Conservation (phyloP, 2,329 filamentous ascomycete genomes). For the Penicillium sp. region DNA sequence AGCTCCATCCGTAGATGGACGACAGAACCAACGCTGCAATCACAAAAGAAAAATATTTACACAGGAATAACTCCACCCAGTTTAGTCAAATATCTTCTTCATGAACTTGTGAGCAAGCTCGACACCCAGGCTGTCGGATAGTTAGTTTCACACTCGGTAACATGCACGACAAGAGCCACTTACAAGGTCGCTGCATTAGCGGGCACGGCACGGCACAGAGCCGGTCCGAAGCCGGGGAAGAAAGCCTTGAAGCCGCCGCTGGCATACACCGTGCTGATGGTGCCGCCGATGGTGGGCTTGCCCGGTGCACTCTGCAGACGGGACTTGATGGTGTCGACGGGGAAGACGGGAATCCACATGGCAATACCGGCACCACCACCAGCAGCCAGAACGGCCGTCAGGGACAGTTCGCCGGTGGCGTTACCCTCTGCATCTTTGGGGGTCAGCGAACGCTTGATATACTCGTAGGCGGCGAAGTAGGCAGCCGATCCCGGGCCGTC, state of each 20-base stretch:
- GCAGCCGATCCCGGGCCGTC: constrained; percentile 90
- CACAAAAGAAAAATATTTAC: neutral
- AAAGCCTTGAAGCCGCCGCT: constrained; percentile 84
- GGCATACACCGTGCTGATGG: constrained; percentile 76
- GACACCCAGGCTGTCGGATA: constrained; percentile 40
- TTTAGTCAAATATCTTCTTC: constrained; percentile 43
- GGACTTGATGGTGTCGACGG: constrained; percentile 93
- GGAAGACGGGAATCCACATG: constrained; percentile 99
- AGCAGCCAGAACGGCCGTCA: constrained; percentile 77
- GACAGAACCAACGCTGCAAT: constrained; percentile 15
- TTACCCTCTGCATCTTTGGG: constrained; percentile 73
- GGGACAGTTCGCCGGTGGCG: constrained; percentile 69
- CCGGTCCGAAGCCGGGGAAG: constrained; percentile 94
- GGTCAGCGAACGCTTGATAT: constrained; percentile 81
- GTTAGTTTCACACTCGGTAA: neutral
- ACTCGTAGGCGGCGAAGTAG: constrained; percentile 97
- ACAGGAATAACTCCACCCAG: neutral
- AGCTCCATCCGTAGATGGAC: constrained; percentile 16
- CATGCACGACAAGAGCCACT: constrained; percentile 14
- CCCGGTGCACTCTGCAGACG: constrained; percentile 87
- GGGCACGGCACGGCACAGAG: constrained; percentile 85
- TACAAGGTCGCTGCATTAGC: constrained; percentile 93
- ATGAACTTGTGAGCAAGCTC: constrained; percentile 50
- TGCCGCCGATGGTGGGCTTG: constrained; percentile 71
- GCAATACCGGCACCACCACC: constrained; percentile 89